Evolutionary conservation across 1,284 basidiomycete species (phyloP).

Genomic region (Moesziomyces sp.): DNA sequence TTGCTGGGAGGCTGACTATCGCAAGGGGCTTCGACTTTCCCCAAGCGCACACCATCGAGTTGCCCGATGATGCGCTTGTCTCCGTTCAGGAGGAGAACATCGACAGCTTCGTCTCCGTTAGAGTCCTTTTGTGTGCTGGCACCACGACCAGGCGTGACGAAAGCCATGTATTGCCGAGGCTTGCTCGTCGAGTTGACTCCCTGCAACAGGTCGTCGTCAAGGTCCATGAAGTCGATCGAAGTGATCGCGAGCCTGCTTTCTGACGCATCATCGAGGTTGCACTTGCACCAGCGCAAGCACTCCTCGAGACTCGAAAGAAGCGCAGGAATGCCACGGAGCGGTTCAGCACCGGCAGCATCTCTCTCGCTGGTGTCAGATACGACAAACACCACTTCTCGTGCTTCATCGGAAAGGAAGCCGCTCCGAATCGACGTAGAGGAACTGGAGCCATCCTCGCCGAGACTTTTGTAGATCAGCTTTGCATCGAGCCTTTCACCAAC

Average conservation of each 20-base stretch:
- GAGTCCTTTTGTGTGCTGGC: not conserved
- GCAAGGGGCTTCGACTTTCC: not conserved
- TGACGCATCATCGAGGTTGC: not conserved
- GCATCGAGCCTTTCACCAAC: slow-evolving; percentile 19
- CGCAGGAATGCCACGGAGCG: slow-evolving; percentile 2
- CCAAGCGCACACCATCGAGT: slow-evolving; percentile 10
- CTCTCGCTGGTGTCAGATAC: not conserved
- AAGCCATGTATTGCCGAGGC: slow-evolving; percentile 3
- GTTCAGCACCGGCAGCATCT: not conserved
- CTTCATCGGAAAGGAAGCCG: not conserved
- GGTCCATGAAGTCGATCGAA: slow-evolving; percentile 2
- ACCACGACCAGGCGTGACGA: not conserved
- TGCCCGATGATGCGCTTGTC: slow-evolving; percentile 10
- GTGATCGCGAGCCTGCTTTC: slow-evolving; percentile 3
- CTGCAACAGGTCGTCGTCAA: slow-evolving; percentile 7
- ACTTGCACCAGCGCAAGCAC: slow-evolving; percentile 13
- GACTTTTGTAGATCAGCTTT: slow-evolving; percentile 18
- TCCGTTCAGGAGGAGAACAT: slow-evolving; percentile 15
- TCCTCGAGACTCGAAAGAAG: slow-evolving; percentile 20
- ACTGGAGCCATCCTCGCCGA: slow-evolving; percentile 1
- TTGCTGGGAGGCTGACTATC: not conserved
- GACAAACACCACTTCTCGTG: slow-evolving; percentile 12
- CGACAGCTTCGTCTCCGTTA: not conserved
- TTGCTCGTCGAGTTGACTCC: not conserved
- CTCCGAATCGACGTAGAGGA: slow-evolving; percentile 6